phyloP scores from a whole-genome alignment of 441 rosid genomes.

The Cnidoscolus chayamansa region DNA sequence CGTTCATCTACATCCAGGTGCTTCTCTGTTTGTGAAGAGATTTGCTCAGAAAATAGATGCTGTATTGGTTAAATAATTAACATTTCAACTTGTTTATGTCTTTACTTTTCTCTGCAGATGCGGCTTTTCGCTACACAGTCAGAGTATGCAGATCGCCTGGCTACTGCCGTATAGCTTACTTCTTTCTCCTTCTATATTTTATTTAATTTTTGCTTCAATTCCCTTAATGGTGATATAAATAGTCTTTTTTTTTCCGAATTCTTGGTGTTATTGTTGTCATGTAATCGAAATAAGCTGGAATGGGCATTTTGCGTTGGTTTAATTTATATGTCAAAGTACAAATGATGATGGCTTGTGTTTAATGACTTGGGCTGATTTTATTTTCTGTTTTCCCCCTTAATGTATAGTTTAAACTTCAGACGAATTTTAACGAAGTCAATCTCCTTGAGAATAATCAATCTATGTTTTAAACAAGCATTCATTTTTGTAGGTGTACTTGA shows the following conservation, averaged over 20 bases:
- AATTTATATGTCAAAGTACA: not conserved
- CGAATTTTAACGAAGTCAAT: not conserved
- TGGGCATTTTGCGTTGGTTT: not conserved
- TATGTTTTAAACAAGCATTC: not conserved
- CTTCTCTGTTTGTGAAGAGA: not conserved
- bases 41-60: not conserved
- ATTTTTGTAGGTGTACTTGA: not conserved
- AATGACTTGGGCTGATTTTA: not conserved
- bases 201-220: not conserved
- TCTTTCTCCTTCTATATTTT: conserved; percentile 1
- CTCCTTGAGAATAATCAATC: not conserved
- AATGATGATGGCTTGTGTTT: not conserved
- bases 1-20: conserved; percentile 84
- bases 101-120: conserved; percentile 41
- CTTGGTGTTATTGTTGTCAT: not conserved
- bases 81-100: not conserved
- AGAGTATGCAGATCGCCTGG: conserved; percentile 75
- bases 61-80: not conserved
- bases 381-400: not conserved
- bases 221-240: not conserved
- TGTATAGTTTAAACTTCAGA: not conserved
- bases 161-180: conserved; percentile 48
- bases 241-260: not conserved
- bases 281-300: not conserved
- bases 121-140: conserved; percentile 84